These are phyloP conservation scores for Boletus edulis DNA, from an alignment of 768 basidiomycete genomes.

Conservation along the genomic window DNA sequence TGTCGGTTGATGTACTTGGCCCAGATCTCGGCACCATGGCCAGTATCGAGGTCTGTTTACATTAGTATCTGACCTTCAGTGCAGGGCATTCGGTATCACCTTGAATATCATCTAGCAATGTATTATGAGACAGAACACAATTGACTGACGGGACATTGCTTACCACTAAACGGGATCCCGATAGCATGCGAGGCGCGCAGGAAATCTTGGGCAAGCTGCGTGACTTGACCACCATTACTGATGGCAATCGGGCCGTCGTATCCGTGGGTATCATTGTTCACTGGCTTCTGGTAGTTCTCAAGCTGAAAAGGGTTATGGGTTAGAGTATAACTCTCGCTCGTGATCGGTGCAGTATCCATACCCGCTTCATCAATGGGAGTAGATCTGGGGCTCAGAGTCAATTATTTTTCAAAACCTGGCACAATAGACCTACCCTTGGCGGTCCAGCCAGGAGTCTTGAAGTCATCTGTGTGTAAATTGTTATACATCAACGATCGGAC, in stretches of 20 bases:
- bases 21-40: constrained; percentile 69
- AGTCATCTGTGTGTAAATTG: constrained; percentile 48
- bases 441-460: constrained; percentile 69
- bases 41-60: constrained; percentile 48
- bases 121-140: too few relatives aligned
- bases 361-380: constrained; percentile 69
- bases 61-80: not conserved
- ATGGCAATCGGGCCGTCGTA: constrained; percentile 75
- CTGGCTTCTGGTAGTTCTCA: constrained; percentile 76
- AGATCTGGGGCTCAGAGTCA: constrained; percentile 42
- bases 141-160: constrained; percentile 6
- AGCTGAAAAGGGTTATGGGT: constrained; percentile 34
- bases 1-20: constrained; percentile 76
- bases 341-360: constrained; percentile 12
- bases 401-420: not conserved
- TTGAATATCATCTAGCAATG: too few relatives aligned
- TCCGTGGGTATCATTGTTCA: constrained; percentile 64
- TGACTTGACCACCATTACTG: constrained; percentile 65
- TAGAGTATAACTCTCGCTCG: not conserved
- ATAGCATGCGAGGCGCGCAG: constrained; percentile 58
- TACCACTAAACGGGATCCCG: constrained; percentile 65
- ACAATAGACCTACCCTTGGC: constrained; percentile 45
- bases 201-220: constrained; percentile 69
- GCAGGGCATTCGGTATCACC: not conserved
- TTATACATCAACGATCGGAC: not conserved